phyloP scores from a whole-genome alignment of 2,329 filamentous ascomycete species.

The Aspergillus piperis region DNA sequence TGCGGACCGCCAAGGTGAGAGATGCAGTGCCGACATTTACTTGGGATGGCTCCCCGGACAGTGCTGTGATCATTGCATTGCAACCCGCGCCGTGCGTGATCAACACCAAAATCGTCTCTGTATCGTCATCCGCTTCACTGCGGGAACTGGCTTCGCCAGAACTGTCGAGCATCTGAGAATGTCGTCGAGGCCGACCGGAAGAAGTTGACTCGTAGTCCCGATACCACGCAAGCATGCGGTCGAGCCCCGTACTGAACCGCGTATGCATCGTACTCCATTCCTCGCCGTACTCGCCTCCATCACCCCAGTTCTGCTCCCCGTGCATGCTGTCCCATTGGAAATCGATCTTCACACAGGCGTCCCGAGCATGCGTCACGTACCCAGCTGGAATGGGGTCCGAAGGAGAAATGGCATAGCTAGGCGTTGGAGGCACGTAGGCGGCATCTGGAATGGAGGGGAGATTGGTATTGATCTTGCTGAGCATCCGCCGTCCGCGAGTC shows the following conservation, averaged over 20 bases:
- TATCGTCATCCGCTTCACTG: constrained; percentile 62
- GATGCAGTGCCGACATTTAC: constrained; percentile 89
- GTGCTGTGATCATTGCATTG: constrained; percentile 88
- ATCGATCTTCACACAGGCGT: constrained; percentile 83
- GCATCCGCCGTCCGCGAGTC: constrained; percentile 21
- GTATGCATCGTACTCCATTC: constrained; percentile 97
- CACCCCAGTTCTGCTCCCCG: constrained; percentile 75
- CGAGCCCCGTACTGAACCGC: constrained; percentile 77
- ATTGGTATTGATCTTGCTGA: constrained; percentile 38
- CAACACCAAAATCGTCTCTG: constrained; percentile 78
- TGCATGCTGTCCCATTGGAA: constrained; percentile 95
- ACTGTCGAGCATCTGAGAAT: constrained; percentile 20
- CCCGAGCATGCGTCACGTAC: constrained; percentile 85
- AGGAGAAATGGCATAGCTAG: constrained; percentile 78
- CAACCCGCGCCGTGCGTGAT: constrained; percentile 95
- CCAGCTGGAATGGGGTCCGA: constrained; percentile 81
- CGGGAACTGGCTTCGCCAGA: constrained; percentile 13
- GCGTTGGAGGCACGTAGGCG: constrained; percentile 73
- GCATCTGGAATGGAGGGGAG: constrained; percentile 30
- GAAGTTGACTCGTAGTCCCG: constrained; percentile 45
- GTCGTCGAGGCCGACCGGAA: constrained; percentile 16
- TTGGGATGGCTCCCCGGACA: constrained; percentile 87
- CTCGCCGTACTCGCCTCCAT: constrained; percentile 84
- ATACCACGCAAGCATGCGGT: constrained; percentile 84
- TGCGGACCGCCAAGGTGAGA: constrained; percentile 80